Evolutionary conservation across 495 filamentous ascomycete genomes (phyloP).

Genomic region (Tirmania nivea): DNA sequence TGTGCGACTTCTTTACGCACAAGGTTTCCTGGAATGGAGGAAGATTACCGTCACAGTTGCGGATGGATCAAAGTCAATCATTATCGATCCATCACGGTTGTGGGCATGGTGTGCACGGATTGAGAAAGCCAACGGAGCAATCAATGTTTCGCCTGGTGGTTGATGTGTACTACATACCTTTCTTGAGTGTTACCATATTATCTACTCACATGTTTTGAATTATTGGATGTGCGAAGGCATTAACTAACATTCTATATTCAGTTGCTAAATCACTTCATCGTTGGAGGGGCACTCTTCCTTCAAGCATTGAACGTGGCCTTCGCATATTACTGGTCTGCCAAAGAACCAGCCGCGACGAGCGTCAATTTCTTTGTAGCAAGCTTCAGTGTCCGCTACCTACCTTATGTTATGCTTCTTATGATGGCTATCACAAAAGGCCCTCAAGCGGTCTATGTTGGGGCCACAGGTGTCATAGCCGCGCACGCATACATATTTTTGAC

Average conservation of each 20-base stretch:
- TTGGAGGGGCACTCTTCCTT: conserved; percentile 12
- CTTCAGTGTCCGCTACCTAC: conserved; percentile 18
- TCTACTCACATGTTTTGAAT: neutral
- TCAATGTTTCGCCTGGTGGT: neutral
- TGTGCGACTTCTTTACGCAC: neutral
- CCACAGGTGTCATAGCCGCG: conserved; percentile 14
- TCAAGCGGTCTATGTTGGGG: conserved; percentile 6
- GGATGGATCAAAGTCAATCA: neutral
- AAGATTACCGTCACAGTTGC: neutral
- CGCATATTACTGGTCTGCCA: conserved; percentile 16
- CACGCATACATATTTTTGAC: conserved; percentile 18
- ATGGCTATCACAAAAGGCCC: conserved; percentile 9
- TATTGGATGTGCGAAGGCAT: too few relatives aligned
- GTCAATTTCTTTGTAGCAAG: conserved; percentile 15
- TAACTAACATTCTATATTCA: neutral
- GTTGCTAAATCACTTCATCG: conserved; percentile 13
- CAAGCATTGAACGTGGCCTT: conserved; percentile 13
- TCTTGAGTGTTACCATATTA: neutral
- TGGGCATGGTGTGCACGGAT: neutral
- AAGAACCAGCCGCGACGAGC: conserved; percentile 6
- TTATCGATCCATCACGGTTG: neutral
- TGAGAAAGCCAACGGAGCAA: neutral
- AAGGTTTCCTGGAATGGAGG: neutral
- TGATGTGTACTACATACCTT: neutral
- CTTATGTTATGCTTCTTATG: conserved; percentile 17